phyloP scores from a whole-genome alignment of 257 asterid genomes.

The Rauvolfia tetraphylla region DNA sequence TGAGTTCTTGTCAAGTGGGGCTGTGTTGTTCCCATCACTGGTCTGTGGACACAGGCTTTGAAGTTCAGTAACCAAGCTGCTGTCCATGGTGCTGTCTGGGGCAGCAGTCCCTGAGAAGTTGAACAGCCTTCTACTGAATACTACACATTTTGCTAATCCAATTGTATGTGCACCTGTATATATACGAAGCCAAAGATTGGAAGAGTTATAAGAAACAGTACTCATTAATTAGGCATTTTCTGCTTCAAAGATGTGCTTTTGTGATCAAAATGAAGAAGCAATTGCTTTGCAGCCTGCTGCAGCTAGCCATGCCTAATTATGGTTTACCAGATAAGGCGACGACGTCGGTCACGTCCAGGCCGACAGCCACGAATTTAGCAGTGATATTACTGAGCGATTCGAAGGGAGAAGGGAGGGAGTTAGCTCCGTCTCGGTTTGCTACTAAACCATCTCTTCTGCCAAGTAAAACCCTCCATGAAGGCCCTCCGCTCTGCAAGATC shows the following conservation, averaged over 20 bases:
- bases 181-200: not conserved
- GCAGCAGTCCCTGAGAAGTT: constrained; percentile 70
- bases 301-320: not conserved
- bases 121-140: constrained; percentile 53
- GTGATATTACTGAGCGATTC: constrained; percentile 44
- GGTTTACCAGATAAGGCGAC: constrained; percentile 67
- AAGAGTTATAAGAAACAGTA: too few relatives aligned
- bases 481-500: constrained; percentile 69
- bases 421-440: constrained; percentile 65
- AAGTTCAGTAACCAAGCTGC: constrained; percentile 36
- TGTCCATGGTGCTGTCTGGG: constrained; percentile 59
- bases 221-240: too few relatives aligned
- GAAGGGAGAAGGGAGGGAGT: constrained; percentile 61
- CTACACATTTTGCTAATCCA: constrained; percentile 54
- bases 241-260: too few relatives aligned
- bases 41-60: constrained; percentile 45
- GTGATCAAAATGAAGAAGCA: not conserved
- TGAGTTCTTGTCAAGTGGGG: constrained; percentile 55
- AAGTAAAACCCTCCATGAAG: constrained; percentile 57
- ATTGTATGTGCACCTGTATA: constrained; percentile 73
- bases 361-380: constrained; percentile 47
- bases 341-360: constrained; percentile 57
- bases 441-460: constrained; percentile 83
- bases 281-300: too few relatives aligned
- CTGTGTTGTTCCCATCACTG: constrained; percentile 62